A percentile compares a stretch with the other conserved stretches of the same genome.
These are phyloP conservation scores for Cercophora sp. DNA, from an alignment of 495 filamentous ascomycete species.

Conservation along the genomic window DNA sequence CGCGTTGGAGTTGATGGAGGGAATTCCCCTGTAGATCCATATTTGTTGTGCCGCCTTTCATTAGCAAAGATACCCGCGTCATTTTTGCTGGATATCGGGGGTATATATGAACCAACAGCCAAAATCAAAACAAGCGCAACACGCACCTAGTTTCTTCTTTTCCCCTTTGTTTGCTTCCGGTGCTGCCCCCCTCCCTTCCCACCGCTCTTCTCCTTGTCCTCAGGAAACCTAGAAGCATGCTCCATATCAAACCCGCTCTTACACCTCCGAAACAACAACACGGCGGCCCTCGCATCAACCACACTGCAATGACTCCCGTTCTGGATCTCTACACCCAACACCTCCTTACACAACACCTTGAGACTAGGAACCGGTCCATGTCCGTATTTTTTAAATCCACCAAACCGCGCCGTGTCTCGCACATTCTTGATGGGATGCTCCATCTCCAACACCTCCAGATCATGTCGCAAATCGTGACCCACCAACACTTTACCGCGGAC, in stretches of 20 bases:
- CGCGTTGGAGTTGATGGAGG: constrained; percentile 62
- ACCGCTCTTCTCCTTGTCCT: constrained; percentile 21
- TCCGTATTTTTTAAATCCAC: constrained; percentile 67
- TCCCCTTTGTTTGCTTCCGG: constrained; percentile 16
- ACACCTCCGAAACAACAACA: constrained; percentile 76
- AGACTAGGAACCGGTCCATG: constrained; percentile 75
- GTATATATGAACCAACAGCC: too few relatives aligned
- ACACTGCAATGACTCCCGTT: constrained; percentile 62
- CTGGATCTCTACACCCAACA: constrained; percentile 82
- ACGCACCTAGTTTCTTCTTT: too few relatives aligned
- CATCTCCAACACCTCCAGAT: constrained; percentile 71
- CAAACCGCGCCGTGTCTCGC: constrained; percentile 77
- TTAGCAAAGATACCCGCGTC: too few relatives aligned
- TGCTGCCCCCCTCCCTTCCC: constrained; percentile 24
- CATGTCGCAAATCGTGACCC: constrained; percentile 86
- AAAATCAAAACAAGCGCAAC: too few relatives aligned
- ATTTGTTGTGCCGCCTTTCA: too few relatives aligned
- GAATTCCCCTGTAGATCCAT: constrained; percentile 53
- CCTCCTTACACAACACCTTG: constrained; percentile 67
- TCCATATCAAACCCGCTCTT: constrained; percentile 82
- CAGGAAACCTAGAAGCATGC: constrained; percentile 60
- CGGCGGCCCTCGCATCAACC: constrained; percentile 85
- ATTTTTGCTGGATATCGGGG: too few relatives aligned
- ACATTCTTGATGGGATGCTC: constrained; percentile 71
- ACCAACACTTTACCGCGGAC: constrained; percentile 71